Evolutionary conservation across 345 rosid genomes (phyloP).

Genomic region (Citrus trifoliata): DNA sequence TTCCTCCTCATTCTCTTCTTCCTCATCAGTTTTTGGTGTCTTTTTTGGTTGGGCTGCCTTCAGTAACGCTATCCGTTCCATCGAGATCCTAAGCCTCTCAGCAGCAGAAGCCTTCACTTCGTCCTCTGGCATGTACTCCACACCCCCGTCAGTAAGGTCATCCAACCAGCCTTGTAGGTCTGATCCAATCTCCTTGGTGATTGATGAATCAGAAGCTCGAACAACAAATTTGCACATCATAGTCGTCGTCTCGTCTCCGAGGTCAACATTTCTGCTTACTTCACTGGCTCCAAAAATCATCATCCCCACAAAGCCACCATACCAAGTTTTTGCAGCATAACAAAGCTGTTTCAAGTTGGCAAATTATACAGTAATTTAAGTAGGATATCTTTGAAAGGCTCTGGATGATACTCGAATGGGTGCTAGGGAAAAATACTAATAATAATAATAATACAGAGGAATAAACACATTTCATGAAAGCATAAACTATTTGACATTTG

Average conservation of each 20-base stretch:
- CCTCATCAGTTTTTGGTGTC: constrained; percentile 49
- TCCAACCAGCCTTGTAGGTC: constrained; percentile 94
- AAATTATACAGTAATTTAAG: background rate
- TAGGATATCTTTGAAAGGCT: background rate
- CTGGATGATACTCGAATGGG: background rate
- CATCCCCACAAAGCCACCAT: constrained; percentile 90
- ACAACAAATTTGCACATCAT: constrained; percentile 98
- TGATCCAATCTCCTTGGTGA: constrained; percentile 90
- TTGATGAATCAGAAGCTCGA: constrained; percentile 92
- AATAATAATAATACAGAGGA: background rate
- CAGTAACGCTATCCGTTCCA: constrained; percentile 89
- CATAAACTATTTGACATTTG: background rate
- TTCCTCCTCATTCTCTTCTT: constrained; percentile 27
- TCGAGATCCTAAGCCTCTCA: constrained; percentile 85
- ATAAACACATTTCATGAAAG: background rate
- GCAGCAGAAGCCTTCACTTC: constrained; percentile 89
- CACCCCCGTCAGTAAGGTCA: constrained; percentile 90
- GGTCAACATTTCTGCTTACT: constrained; percentile 95
- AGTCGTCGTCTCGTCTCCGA: constrained; percentile 94
- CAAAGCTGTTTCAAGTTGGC: constrained; percentile 57
- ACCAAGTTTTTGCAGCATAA: constrained; percentile 97
- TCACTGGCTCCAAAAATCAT: constrained; percentile 99
- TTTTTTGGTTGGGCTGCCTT: constrained; percentile 83
- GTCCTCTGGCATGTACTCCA: constrained; percentile 96
- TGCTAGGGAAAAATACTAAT: background rate